These are phyloP conservation scores for Sarcomyxa edulis DNA, from an alignment of 768 basidiomycete species.

Conservation along the genomic window DNA sequence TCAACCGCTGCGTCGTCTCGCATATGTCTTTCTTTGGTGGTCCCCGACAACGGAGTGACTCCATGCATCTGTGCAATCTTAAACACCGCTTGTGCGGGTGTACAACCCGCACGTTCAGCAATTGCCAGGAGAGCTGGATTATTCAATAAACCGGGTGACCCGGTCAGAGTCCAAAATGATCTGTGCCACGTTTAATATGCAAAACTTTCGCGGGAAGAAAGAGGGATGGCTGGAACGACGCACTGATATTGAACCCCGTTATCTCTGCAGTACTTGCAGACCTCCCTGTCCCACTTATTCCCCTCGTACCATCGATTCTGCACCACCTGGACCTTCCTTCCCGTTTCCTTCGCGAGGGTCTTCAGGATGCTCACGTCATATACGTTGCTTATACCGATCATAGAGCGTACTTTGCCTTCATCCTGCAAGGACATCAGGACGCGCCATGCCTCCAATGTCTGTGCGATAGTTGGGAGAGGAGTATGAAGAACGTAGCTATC, in stretches of 20 bases:
- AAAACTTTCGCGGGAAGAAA: background rate
- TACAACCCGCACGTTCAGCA: conserved; percentile 41
- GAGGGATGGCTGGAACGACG: conserved; percentile 8
- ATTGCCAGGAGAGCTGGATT: conserved; percentile 42
- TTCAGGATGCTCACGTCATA: conserved; percentile 58
- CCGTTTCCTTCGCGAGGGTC: conserved; percentile 43
- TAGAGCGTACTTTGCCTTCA: conserved; percentile 53
- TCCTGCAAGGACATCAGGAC: conserved; percentile 58
- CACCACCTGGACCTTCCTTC: conserved; percentile 61
- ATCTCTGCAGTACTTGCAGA: conserved; percentile 58
- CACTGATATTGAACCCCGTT: conserved; percentile 73
- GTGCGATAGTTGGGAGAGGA: conserved; percentile 50
- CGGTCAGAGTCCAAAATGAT: conserved; percentile 85
- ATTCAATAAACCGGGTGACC: conserved; percentile 59
- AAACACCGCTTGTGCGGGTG: conserved; percentile 64
- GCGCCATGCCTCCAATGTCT: conserved; percentile 68
- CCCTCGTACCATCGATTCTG: conserved; percentile 86
- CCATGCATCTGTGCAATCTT: conserved; percentile 61
- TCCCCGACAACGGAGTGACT: conserved; percentile 73
- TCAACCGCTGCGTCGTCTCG: conserved; percentile 49
- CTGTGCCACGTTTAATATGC: conserved; percentile 31
- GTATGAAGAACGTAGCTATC: conserved; percentile 81
- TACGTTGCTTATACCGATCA: conserved; percentile 75
- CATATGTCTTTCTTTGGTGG: conserved; percentile 65
- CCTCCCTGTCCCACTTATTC: conserved; percentile 68